Percentiles rank a stretch among this genome's conserved stretches.
phyloP scores from a whole-genome alignment of 345 rosid species.

The Capsella bursapastoris region DNA sequence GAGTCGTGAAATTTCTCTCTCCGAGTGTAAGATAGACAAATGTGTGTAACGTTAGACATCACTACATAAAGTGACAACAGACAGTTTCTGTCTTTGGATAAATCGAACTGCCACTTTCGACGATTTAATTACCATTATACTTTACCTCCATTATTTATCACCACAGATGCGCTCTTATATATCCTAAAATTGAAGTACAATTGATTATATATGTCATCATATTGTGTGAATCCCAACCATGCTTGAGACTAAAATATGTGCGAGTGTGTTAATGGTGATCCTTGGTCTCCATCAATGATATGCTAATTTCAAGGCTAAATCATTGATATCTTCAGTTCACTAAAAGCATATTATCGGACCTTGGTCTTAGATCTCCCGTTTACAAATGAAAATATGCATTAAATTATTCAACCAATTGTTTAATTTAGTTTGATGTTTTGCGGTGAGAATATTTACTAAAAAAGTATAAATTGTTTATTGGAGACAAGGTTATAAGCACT shows the following conservation, averaged over 20 bases:
- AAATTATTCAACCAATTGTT: background rate
- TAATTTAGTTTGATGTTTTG: background rate
- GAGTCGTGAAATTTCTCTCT: constrained; percentile 46
- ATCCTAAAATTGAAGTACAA: too few relatives aligned
- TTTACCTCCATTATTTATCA: constrained; percentile 38
- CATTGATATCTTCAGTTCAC: background rate
- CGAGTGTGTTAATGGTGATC: background rate
- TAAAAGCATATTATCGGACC: background rate
- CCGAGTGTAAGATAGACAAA: constrained; percentile 41
- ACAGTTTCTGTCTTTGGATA: constrained; percentile 46
- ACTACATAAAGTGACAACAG: constrained; percentile 45
- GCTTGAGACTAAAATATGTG: background rate
- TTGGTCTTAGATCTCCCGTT: constrained; percentile 13
- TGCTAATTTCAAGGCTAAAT: background rate
- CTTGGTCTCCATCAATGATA: background rate
- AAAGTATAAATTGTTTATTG: constrained; percentile 23
- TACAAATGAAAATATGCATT: background rate
- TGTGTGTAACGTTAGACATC: constrained; percentile 50
- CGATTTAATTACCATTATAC: constrained; percentile 28
- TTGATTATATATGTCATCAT: too few relatives aligned
- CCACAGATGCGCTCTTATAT: constrained; percentile 20
- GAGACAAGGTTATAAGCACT: constrained; percentile 22
- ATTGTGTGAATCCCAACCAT: background rate
- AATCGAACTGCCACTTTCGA: constrained; percentile 49
- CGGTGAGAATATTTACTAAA: background rate